A percentile compares a stretch with the other conserved stretches of the same genome.
Conservation (phyloP, 768 basidiomycete species). For the Gloeophyllum trabeum region DNA sequence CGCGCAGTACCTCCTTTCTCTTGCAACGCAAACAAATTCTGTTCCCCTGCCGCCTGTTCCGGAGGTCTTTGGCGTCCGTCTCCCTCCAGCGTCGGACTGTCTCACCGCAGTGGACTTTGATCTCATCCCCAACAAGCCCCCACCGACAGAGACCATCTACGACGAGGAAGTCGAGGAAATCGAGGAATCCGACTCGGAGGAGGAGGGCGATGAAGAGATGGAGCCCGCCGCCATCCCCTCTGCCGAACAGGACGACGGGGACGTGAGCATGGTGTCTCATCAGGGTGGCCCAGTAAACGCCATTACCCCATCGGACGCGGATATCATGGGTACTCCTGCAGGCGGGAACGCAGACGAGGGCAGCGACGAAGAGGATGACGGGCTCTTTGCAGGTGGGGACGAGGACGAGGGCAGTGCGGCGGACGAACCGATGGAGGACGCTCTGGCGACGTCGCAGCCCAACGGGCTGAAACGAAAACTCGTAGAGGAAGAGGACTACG, state of each 20-base stretch:
- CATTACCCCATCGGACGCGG: slow-evolving; percentile 58
- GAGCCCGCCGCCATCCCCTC: slow-evolving; percentile 35
- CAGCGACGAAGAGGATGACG: slow-evolving; percentile 74
- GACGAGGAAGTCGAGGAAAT: slow-evolving; percentile 80
- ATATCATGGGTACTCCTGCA: slow-evolving; percentile 39
- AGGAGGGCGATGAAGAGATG: slow-evolving; percentile 48
- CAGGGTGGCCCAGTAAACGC: slow-evolving; percentile 41
- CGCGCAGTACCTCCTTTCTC: slow-evolving; percentile 59
- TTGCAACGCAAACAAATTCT: slow-evolving; percentile 78
- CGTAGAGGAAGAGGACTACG: slow-evolving; percentile 83
- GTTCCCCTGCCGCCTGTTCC: slow-evolving; percentile 74
- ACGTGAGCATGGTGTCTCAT: not conserved
- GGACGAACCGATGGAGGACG: slow-evolving; percentile 72
- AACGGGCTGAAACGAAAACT: slow-evolving; percentile 71
- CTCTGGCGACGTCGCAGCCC: slow-evolving; percentile 32
- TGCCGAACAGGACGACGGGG: not conserved
- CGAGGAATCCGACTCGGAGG: slow-evolving; percentile 61
- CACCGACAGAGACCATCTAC: slow-evolving; percentile 62
- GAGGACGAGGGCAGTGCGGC: slow-evolving; percentile 53
- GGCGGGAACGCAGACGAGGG: slow-evolving; percentile 39
- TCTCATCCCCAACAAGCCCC: slow-evolving; percentile 75
- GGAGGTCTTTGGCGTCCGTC: slow-evolving; percentile 77
- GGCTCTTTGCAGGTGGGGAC: slow-evolving; percentile 65
- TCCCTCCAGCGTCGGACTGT: slow-evolving; percentile 60
- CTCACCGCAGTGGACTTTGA: slow-evolving; percentile 80